A percentile compares a stretch with the other conserved stretches of the same genome.
phyloP scores from a whole-genome alignment of 2,329 filamentous ascomycete genomes.

The Plenodomus tracheiphilus region DNA sequence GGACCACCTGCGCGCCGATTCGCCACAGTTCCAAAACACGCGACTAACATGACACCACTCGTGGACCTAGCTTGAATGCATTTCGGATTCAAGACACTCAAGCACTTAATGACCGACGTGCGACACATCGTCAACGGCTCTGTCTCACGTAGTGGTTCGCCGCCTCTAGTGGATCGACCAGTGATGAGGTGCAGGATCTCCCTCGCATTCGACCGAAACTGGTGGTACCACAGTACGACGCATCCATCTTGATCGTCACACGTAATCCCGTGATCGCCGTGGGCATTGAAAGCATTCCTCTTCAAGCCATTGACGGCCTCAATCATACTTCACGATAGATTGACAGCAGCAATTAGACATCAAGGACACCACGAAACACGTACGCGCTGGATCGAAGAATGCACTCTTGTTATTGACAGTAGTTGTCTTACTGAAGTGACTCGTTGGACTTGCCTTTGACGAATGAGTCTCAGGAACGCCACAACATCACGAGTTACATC shows the following conservation, averaged over 20 bases:
- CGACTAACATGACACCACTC: slow-evolving; percentile 9
- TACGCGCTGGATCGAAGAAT: slow-evolving; percentile 11
- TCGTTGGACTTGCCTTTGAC: neutral
- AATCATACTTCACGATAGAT: slow-evolving; percentile 4
- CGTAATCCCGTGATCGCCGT: slow-evolving; percentile 16
- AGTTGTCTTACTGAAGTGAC: neutral
- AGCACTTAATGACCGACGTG: slow-evolving; percentile 30
- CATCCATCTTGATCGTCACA: slow-evolving; percentile 14
- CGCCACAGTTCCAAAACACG: slow-evolving; percentile 2
- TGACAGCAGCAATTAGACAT: slow-evolving; percentile 8
- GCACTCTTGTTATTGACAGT: neutral
- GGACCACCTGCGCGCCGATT: slow-evolving; percentile 7
- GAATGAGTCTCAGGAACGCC: neutral
- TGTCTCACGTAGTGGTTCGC: slow-evolving; percentile 26
- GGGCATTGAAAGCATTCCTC: slow-evolving; percentile 27
- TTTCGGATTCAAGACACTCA: slow-evolving; percentile 18
- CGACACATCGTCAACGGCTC: slow-evolving; percentile 27
- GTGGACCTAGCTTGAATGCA: slow-evolving; percentile 8
- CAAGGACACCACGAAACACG: neutral
- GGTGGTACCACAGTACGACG: slow-evolving; percentile 26
- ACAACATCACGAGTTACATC: neutral
- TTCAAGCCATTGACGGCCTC: slow-evolving; percentile 29
- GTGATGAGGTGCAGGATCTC: slow-evolving; percentile 20
- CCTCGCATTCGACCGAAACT: slow-evolving; percentile 30
- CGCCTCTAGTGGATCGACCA: slow-evolving; percentile 18